Evolutionary conservation across 1,139 yeast genomes (phyloP).

Genomic region (Geotrichum candidum): DNA sequence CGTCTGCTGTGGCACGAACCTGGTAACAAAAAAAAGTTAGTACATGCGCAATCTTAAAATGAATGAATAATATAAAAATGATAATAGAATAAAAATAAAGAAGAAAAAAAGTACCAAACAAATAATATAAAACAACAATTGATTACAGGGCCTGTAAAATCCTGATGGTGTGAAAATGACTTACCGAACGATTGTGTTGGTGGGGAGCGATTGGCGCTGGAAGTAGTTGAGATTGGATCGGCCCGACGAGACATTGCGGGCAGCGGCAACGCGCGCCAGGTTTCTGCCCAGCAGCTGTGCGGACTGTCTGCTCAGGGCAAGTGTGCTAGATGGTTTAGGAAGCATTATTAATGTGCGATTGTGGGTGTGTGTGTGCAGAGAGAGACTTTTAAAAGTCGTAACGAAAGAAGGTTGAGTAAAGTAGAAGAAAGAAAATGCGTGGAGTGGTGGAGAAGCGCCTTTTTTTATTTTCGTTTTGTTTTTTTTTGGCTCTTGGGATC

Average conservation of each 20-base stretch:
- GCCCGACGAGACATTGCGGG: background rate
- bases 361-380: background rate
- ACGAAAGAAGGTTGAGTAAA: too few species aligned
- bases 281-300: background rate
- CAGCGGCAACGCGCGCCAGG: background rate
- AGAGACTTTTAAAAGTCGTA: background rate
- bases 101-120: background rate
- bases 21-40: conserved; percentile 2
- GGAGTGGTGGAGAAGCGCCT: too few species aligned
- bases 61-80: background rate
- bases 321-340: background rate
- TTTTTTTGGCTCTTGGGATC: background rate
- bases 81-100: background rate
- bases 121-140: too few species aligned
- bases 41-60: background rate
- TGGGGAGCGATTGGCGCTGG: conserved; percentile 61
- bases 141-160: background rate
- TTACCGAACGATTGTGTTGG: conserved; percentile 58
- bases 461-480: background rate
- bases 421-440: too few species aligned
- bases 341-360: background rate
- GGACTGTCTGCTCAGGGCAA: background rate
- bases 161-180: background rate
- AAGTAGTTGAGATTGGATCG: conserved; percentile 46
- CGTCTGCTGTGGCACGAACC: conserved; percentile 81